These are phyloP conservation scores for Entomortierella lignicola DNA, from an alignment of 192 early-diverging fungal genomes.

Conservation along the genomic window DNA sequence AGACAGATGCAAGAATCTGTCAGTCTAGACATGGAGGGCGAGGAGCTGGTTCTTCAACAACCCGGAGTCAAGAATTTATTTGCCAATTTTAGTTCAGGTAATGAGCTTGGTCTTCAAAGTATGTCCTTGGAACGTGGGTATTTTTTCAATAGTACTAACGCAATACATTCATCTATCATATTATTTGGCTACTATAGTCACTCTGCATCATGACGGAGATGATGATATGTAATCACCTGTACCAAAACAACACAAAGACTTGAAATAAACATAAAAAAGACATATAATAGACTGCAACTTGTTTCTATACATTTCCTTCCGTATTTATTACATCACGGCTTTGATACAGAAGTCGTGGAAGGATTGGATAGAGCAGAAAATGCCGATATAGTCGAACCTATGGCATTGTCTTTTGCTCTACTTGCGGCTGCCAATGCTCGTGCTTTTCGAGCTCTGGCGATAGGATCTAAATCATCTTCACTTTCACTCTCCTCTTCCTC, in stretches of 20 bases:
- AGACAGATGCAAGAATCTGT: conserved; percentile 72
- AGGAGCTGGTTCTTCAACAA: conserved; percentile 56
- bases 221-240: conserved; percentile 49
- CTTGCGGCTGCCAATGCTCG: conserved; percentile 15
- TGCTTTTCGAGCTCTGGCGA: conserved; percentile 37
- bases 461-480: conserved; percentile 41
- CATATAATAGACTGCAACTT: background rate
- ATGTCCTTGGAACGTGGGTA: too few species aligned
- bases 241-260: conserved; percentile 3
- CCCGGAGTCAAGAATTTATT: conserved; percentile 64
- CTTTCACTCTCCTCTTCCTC: conserved; percentile 1
- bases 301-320: background rate
- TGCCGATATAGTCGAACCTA: conserved; percentile 33
- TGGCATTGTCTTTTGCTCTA: background rate
- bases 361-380: conserved; percentile 43
- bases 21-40: conserved; percentile 76
- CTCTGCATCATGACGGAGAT: conserved; percentile 69
- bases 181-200: conserved; percentile 51
- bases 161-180: background rate
- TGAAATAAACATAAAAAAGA: background rate
- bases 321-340: conserved; percentile 7
- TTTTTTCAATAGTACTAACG: background rate
- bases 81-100: conserved; percentile 73
- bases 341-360: conserved; percentile 12
- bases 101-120: too few species aligned